These are phyloP conservation scores for Henckelia pumila DNA, from an alignment of 257 asterid species.

Conservation along the genomic window DNA sequence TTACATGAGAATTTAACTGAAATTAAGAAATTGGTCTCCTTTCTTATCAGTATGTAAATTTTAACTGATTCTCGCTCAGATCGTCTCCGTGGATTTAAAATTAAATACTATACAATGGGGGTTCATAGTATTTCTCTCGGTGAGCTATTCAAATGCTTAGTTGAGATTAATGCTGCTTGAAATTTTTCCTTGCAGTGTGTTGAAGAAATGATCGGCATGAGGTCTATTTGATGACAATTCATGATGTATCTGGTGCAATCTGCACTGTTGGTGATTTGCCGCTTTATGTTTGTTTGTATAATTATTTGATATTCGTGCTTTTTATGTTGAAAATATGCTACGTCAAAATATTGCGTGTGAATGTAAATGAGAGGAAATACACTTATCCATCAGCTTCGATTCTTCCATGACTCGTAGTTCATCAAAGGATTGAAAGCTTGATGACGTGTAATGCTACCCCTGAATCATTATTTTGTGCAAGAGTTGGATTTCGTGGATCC, in stretches of 20 bases:
- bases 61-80: background rate
- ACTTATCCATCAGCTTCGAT: too few species aligned
- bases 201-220: slow-evolving; percentile 36
- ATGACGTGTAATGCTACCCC: too few species aligned
- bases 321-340: slow-evolving; percentile 17
- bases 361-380: too few species aligned
- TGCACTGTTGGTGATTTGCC: slow-evolving; percentile 24
- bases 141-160: background rate
- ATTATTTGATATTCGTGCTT: slow-evolving; percentile 23
- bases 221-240: slow-evolving; percentile 11
- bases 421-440: too few species aligned
- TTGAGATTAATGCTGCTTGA: slow-evolving; percentile 16
- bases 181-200: slow-evolving; percentile 41
- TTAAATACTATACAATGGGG: too few species aligned
- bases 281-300: slow-evolving; percentile 24
- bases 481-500: too few species aligned
- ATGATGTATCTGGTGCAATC: slow-evolving; percentile 10
- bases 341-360: background rate
- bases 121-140: background rate
- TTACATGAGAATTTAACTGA: background rate
- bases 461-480: too few species aligned
- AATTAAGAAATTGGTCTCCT: slow-evolving; percentile 3
- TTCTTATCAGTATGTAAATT: slow-evolving; percentile 1
- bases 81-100: background rate
- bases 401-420: too few species aligned